phyloP scores from a whole-genome alignment of 1,139 yeast genomes.

The Candida pseudocylindracea region DNA sequence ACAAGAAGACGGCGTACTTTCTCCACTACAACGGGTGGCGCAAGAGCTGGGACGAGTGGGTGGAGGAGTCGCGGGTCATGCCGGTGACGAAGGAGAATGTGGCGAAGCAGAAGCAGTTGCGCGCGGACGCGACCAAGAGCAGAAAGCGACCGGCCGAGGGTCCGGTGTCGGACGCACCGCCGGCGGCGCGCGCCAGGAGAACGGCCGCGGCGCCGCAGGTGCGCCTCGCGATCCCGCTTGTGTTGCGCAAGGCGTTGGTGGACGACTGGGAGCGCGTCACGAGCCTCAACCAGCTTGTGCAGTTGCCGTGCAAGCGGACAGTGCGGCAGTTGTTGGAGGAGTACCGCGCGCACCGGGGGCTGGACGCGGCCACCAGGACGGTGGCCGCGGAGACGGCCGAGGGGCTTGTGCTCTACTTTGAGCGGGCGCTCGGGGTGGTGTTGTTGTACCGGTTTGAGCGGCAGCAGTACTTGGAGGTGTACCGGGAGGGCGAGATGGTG shows the following conservation, averaged over 20 bases:
- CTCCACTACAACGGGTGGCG: conserved; percentile 96
- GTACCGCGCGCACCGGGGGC: conserved; percentile 20
- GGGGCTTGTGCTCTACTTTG: conserved; percentile 62
- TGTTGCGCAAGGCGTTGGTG: conserved; percentile 48
- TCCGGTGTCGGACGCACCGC: no score
- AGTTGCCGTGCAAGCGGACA: conserved; percentile 23
- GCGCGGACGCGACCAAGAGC: conserved; percentile 3
- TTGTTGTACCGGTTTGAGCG: conserved; percentile 71
- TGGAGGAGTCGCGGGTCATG: conserved; percentile 41
- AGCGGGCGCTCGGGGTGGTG: conserved; percentile 47
- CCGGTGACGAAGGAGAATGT: conserved; percentile 51
- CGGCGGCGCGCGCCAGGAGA: conserved; percentile 1
- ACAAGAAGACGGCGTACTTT: conserved; percentile 24
- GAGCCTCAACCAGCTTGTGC: conserved; percentile 46
- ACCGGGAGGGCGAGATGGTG: conserved; percentile 7
- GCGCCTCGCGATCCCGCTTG: conserved; percentile 32
- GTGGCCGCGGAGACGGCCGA: conserved; percentile 25
- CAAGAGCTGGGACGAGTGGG: conserved; percentile 96
- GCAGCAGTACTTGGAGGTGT: conserved; percentile 32
- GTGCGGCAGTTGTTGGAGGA: conserved; percentile 6
- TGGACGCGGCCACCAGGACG: no score
- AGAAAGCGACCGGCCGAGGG: conserved; percentile 2
- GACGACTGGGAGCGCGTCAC: conserved; percentile 91
- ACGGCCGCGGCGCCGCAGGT: conserved; percentile 13
- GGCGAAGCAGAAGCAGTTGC: conserved; percentile 35